Percentiles rank a stretch among this genome's conserved stretches.
Evolutionary conservation across 306 rosid species (phyloP).

Genomic region (Hylodesmum podocarpum): DNA sequence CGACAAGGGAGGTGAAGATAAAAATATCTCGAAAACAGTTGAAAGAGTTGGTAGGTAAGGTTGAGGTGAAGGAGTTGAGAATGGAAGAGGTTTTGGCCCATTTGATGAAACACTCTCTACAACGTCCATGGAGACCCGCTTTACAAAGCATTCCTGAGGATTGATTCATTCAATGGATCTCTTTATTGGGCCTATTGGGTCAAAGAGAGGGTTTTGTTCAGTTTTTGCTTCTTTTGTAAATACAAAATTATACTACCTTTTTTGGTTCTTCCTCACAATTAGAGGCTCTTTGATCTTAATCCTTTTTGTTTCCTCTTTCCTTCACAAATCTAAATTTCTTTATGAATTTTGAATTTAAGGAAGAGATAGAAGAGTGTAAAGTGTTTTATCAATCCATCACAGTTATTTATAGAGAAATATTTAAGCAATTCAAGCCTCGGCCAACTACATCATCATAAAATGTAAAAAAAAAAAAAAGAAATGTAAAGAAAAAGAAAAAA

Average conservation of each 20-base stretch:
- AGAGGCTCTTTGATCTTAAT: not conserved
- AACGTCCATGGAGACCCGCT: constrained; percentile 67
- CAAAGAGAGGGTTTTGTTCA: not conserved
- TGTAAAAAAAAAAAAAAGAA: too few species aligned
- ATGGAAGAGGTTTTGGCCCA: constrained; percentile 58
- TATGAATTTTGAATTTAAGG: too few species aligned
- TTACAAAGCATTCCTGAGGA: constrained; percentile 73
- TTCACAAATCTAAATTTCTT: not conserved
- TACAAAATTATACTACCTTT: too few species aligned
- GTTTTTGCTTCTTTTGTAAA: not conserved
- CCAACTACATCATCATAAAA: too few species aligned
- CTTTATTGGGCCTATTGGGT: too few species aligned
- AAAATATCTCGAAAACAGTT: constrained; percentile 77
- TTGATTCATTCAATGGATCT: too few species aligned
- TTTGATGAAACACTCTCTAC: constrained; percentile 43
- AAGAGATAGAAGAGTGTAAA: too few species aligned
- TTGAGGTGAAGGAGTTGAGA: constrained; percentile 49
- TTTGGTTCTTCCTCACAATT: not conserved
- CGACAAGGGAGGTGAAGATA: constrained; percentile 55
- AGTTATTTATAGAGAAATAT: too few species aligned
- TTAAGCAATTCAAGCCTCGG: too few species aligned
- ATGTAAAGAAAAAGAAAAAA: too few species aligned
- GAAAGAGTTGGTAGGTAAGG: constrained; percentile 53
- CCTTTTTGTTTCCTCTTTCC: too few species aligned
- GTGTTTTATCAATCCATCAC: too few species aligned